phyloP scores from a whole-genome alignment of 1,284 basidiomycete genomes.

The Leccinum colubrinum region DNA sequence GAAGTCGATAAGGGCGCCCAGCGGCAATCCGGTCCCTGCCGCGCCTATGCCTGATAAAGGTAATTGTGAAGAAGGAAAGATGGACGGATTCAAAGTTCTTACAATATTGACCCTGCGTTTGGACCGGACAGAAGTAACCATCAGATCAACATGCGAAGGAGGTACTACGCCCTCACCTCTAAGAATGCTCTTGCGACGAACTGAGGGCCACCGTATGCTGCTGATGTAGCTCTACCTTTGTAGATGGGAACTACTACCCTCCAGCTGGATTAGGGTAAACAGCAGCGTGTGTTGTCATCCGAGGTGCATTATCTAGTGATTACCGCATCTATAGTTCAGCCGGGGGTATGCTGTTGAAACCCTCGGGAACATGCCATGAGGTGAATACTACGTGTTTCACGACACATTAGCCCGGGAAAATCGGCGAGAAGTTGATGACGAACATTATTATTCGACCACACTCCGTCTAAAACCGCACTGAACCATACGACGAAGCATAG shows the following conservation, averaged over 20 bases:
- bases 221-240: constrained; percentile 4
- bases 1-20: constrained; percentile 24
- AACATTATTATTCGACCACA: background rate
- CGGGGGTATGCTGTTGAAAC: background rate
- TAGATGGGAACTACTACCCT: background rate
- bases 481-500: background rate
- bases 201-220: constrained; percentile 27
- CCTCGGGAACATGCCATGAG: background rate
- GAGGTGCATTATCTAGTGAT: background rate
- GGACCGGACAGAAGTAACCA: background rate
- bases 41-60: constrained; percentile 24
- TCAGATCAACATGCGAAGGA: background rate
- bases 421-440: background rate
- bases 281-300: background rate
- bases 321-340: background rate
- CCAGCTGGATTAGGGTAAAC: background rate
- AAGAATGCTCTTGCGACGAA: constrained; percentile 28
- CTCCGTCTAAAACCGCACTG: background rate
- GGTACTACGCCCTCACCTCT: constrained; percentile 15
- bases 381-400: background rate
- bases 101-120: constrained; percentile 28
- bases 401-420: background rate
- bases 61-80: background rate
- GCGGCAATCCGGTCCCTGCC: constrained; percentile 29
- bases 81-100: constrained; percentile 3